Base-by-base conservation (phyloP, 768 basidiomycete species). In the Scleroderma bovista region DNA sequence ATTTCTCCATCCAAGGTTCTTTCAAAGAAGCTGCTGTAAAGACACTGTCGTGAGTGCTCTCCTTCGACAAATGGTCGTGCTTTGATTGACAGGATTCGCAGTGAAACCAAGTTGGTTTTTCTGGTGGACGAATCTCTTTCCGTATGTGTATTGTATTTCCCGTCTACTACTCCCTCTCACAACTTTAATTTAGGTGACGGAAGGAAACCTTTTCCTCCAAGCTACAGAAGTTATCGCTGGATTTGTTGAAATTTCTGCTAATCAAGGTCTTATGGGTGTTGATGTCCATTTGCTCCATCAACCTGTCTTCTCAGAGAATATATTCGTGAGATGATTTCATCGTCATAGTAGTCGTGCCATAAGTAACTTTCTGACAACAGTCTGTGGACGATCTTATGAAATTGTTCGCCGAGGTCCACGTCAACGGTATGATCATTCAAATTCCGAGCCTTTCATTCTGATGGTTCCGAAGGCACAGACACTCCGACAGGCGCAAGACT, bases 241-340 rank as follows among this genome's bases (percentile, higher is more conserved):
- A 39, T 63, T 75, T 19, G 64, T 69, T 6, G 68, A 73, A 29
- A 54, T 70, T 3, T 66, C 72, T 22, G 64, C 61, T 22, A 52
- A 60, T 32, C 68, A 71, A 66, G 13, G 62, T 64, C 11, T n/a
- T 69, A 64, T 23, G 74, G 75, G 11, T n/a, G 24, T 67, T 40
- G 75, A 76, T 33, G 59, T 76, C 9, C 65, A 72, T 53, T 75
- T 75, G 56, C 64, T 75, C 55, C 75, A 75, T 50, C 46, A 48
- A n/a, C n/a, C n/a, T n/a, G n/a, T n/a, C n/a, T n/a, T n/a, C n/a
- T n/a, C n/a, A n/a, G n/a, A n/a, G n/a, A n/a, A n/a, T n/a, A n/a
- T n/a, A n/a, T n/a, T 11, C 53, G 57, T 31, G 60, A 55, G 48
- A 70, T 40, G 20, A 50, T 53, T n/a, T n/a, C n/a, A n/a, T n/a